These are phyloP conservation scores for Plasmopara halstedii DNA, from an alignment of 352 stramenopile species.

Conservation along the genomic window DNA sequence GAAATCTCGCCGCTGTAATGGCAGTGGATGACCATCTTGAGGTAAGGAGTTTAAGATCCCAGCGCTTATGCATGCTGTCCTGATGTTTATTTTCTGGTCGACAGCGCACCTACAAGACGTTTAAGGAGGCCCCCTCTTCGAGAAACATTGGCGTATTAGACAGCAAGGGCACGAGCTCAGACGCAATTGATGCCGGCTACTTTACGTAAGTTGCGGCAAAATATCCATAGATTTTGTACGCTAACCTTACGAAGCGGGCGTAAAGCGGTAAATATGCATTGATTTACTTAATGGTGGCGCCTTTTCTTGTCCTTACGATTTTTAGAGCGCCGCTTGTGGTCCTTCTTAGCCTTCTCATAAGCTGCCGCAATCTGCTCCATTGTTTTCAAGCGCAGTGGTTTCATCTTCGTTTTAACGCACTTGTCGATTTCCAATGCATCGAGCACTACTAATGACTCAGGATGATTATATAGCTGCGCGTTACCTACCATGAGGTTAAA, in stretches of 20 bases:
- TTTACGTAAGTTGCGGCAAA: constrained; percentile 48
- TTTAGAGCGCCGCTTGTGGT: constrained; percentile 71
- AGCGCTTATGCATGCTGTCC: constrained; percentile 1
- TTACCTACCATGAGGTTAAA: constrained; percentile 84
- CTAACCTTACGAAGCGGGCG: constrained; percentile 19
- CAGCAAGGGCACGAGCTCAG: constrained; percentile 55
- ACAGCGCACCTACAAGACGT: constrained; percentile 80
- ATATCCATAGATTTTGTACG: constrained; percentile 32
- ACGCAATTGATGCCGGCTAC: constrained; percentile 81
- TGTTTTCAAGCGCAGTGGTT: constrained; percentile 54
- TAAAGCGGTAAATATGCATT: constrained; percentile 11
- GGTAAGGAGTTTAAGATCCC: constrained; percentile 10
- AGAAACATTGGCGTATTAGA: constrained; percentile 61
- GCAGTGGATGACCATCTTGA: constrained; percentile 52
- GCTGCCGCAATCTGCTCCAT: constrained; percentile 45
- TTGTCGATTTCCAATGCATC: constrained; percentile 83
- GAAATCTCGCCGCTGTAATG: constrained; percentile 69
- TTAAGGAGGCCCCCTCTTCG: constrained; percentile 68
- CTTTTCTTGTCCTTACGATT: constrained; percentile 77
- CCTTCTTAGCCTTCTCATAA: constrained; percentile 71
- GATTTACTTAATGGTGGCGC: constrained; percentile 31
- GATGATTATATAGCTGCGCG: constrained; percentile 82
- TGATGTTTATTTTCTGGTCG: not conserved
- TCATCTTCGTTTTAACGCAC: constrained; percentile 75
- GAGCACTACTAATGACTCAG: constrained; percentile 73